Evolutionary conservation across 2,329 filamentous ascomycete genomes (phyloP).

Genomic region (Sclerotinia minor): DNA sequence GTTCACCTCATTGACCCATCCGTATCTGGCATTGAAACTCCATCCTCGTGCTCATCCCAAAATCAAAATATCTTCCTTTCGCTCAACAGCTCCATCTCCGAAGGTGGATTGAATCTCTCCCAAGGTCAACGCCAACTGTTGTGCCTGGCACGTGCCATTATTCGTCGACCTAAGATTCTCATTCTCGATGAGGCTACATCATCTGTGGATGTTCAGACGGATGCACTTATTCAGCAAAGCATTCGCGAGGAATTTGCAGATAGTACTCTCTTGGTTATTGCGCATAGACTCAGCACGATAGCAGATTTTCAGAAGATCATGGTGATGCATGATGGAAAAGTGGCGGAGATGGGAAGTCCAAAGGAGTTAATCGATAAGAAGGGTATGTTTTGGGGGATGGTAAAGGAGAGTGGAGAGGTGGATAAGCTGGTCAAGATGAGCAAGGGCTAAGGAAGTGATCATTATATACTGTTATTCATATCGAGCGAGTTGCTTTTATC

Average conservation of each 20-base stretch:
- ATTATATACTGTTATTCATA: background rate
- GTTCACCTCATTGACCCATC: slow-evolving; percentile 70
- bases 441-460: background rate
- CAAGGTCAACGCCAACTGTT: slow-evolving; percentile 91
- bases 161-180: slow-evolving; percentile 82
- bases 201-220: slow-evolving; percentile 73
- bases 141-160: slow-evolving; percentile 74
- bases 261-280: slow-evolving; percentile 70
- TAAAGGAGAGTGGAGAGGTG: slow-evolving; percentile 29
- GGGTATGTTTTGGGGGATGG: slow-evolving; percentile 34
- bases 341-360: slow-evolving; percentile 59
- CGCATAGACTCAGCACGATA: slow-evolving; percentile 72
- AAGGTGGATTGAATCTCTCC: slow-evolving; percentile 55
- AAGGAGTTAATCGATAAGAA: slow-evolving; percentile 49
- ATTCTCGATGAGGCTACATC: slow-evolving; percentile 89
- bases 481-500: background rate
- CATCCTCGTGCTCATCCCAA: slow-evolving; percentile 19
- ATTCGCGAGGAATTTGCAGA: slow-evolving; percentile 70
- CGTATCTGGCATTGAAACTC: slow-evolving; percentile 11
- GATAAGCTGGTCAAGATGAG: slow-evolving; percentile 18
- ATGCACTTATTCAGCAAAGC: slow-evolving; percentile 69
- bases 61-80: slow-evolving; percentile 40
- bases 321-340: slow-evolving; percentile 65
- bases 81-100: slow-evolving; percentile 62
- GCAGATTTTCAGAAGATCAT: slow-evolving; percentile 73